Base-by-base conservation (phyloP, 148 eudicot species). In the Selenicereus undatus region DNA sequence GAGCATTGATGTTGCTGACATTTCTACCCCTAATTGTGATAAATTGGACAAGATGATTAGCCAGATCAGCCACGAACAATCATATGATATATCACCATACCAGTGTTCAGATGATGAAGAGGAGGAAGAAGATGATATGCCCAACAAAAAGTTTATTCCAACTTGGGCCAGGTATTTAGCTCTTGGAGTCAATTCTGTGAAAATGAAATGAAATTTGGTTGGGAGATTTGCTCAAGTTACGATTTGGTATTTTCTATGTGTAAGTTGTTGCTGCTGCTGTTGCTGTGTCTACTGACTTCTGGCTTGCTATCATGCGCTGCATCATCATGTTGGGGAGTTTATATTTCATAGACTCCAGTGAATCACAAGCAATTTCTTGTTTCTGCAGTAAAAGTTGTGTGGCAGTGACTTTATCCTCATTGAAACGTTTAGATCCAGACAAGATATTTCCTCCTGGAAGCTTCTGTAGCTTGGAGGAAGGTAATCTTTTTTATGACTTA, bases 11-110 rank as follows among this genome's bases (percentile, higher is more conserved):
- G 52, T 71, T 65, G 82, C 73, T 17, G 88, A 81, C 62, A 79
- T 42, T 60, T 77, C 81, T 50, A 88, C 88, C 42, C 90, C 90
- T 52, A 70, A 43, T 39, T 60, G n/a, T 71, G 83, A 72, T 78
- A 76, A 77, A 32, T 80, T 58, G 17, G 82, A 74, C 68, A 43
- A 77, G 45, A 13, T 74, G 72, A 54, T 60, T 26, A 62, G 78
- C 65, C 74, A 80, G 82, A 89, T 81, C 16, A 86, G 58, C 78
- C 80, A 26, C 73, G 93, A 88, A 84, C 88, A 90, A 72, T 91
- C 98, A 45, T 96, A 96, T 81, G 97, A 92, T 29, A 92, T 96
- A 85, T 96, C 99, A 76, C 99, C 99, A 27, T 96, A 96, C 81
- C 95, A 90, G 73, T 88, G 93, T 87, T 91, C 99, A 2, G 99